Evolutionary conservation across 805 yeast species (phyloP).

Genomic region (Candida xyloterini): DNA sequence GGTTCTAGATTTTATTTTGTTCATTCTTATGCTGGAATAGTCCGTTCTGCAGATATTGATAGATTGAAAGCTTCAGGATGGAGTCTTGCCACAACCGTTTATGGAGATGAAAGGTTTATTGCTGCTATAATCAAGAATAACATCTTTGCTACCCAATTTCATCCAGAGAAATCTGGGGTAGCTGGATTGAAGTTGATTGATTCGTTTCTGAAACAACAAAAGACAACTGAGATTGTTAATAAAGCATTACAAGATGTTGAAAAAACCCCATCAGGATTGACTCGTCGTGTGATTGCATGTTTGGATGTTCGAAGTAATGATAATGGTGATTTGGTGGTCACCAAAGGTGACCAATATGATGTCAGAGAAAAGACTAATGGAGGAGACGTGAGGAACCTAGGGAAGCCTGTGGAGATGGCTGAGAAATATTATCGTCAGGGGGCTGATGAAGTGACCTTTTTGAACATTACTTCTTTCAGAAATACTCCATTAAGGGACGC

Average conservation of each 20-base stretch:
- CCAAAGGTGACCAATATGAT: slow-evolving; percentile 98
- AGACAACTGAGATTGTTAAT: slow-evolving; percentile 24
- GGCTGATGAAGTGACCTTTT: slow-evolving; percentile 94
- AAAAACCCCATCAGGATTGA: slow-evolving; percentile 52
- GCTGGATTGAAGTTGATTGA: slow-evolving; percentile 81
- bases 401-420: slow-evolving; percentile 95
- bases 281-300: slow-evolving; percentile 93
- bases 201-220: slow-evolving; percentile 59
- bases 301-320: slow-evolving; percentile 96
- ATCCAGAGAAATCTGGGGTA: slow-evolving; percentile 95
- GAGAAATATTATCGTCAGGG: slow-evolving; percentile 89
- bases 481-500: slow-evolving; percentile 89
- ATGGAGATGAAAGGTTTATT: slow-evolving; percentile 76
- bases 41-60: slow-evolving; percentile 38
- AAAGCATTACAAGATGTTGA: slow-evolving; percentile 17
- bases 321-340: slow-evolving; percentile 91
- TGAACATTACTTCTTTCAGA: slow-evolving; percentile 93
- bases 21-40: slow-evolving; percentile 84
- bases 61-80: slow-evolving; percentile 43
- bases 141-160: slow-evolving; percentile 94
- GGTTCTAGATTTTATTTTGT: slow-evolving; percentile 84
- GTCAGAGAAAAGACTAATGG: slow-evolving; percentile 72
- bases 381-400: slow-evolving; percentile 81
- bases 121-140: slow-evolving; percentile 79
- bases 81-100: slow-evolving; percentile 69